A percentile compares a stretch with the other conserved stretches of the same genome.
Conservation (phyloP, 2,329 filamentous ascomycete genomes). For the Alternaria infectoria region DNA sequence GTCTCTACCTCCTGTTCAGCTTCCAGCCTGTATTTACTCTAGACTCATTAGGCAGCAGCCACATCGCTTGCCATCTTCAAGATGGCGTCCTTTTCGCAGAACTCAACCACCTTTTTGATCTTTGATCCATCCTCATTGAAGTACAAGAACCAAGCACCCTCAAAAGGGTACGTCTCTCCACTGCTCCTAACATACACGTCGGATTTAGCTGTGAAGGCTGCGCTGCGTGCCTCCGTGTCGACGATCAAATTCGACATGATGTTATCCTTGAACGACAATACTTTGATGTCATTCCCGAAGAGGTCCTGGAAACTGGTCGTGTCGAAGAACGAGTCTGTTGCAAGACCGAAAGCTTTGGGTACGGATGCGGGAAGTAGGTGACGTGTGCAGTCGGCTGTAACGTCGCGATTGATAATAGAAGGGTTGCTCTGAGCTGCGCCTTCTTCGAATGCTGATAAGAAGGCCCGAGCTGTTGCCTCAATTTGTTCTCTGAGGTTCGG, state of each 20-base stretch:
- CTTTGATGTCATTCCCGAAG: slow-evolving; percentile 5
- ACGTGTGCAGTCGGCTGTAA: slow-evolving; percentile 4
- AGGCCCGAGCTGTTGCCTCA: slow-evolving; percentile 1
- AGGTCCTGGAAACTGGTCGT: neutral
- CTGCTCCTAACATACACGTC: slow-evolving; percentile 1
- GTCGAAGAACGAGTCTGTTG: neutral
- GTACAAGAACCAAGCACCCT: slow-evolving; percentile 12
- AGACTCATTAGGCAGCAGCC: neutral
- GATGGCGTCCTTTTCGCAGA: slow-evolving; percentile 6
- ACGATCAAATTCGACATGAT: slow-evolving; percentile 5
- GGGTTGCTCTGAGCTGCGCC: neutral
- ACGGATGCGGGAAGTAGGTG: slow-evolving; percentile 5
- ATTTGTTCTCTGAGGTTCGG: neutral
- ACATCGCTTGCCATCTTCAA: slow-evolving; percentile 9
- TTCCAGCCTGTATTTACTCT: neutral
- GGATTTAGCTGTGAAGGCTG: neutral
- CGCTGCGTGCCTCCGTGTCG: slow-evolving; percentile 2
- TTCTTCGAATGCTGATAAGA: slow-evolving; percentile 6
- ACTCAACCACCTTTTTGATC: slow-evolving; percentile 8
- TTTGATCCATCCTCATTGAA: slow-evolving; percentile 7
- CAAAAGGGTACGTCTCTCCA: neutral
- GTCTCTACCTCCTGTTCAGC: too few relatives aligned
- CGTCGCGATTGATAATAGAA: slow-evolving; percentile 9
- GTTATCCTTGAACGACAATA: slow-evolving; percentile 4
- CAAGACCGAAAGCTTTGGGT: neutral